A percentile compares a stretch with the other conserved stretches of the same genome.
Conservation (phyloP, 1,284 basidiomycete species). For the Puccinia triticina region DNA sequence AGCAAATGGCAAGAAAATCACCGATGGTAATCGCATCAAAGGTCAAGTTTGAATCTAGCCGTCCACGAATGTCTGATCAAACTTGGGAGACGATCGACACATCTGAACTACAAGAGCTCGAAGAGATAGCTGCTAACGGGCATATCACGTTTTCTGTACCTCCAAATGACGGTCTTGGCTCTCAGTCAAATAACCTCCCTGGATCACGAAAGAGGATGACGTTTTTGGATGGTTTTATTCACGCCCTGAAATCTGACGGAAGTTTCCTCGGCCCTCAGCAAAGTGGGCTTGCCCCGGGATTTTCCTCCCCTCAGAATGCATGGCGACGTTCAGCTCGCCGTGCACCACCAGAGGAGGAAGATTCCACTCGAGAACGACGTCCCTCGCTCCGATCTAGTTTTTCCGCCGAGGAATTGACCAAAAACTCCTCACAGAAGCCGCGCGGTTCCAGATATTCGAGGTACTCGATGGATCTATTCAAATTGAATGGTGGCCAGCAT, state of each 20-base stretch:
- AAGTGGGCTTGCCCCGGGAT: slow-evolving; percentile 5
- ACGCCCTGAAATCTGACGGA: slow-evolving; percentile 33
- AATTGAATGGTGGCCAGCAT: slow-evolving; percentile 6
- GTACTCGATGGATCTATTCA: slow-evolving; percentile 22
- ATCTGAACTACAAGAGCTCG: neutral
- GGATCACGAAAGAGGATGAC: slow-evolving; percentile 18
- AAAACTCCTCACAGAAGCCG: neutral
- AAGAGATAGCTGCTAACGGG: neutral
- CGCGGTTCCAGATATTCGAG: neutral
- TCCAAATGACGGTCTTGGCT: neutral
- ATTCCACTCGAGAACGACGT: neutral
- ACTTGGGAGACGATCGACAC: slow-evolving; percentile 9
- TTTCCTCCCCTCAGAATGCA: slow-evolving; percentile 14
- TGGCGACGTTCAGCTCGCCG: slow-evolving; percentile 22
- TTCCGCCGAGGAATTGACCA: slow-evolving; percentile 4
- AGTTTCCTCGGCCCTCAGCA: slow-evolving; percentile 29
- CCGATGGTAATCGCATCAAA: neutral
- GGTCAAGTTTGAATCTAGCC: neutral
- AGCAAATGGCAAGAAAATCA: slow-evolving; percentile 27
- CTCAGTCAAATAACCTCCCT: neutral
- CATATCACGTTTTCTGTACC: slow-evolving; percentile 15
- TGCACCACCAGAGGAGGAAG: neutral
- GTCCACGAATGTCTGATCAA: slow-evolving; percentile 3
- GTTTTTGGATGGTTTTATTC: slow-evolving; percentile 45
- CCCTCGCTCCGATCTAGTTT: neutral